A percentile compares a stretch with the other conserved stretches of the same genome.
phyloP scores from a whole-genome alignment of 306 rosid species.

The Cicer chorassanicum region DNA sequence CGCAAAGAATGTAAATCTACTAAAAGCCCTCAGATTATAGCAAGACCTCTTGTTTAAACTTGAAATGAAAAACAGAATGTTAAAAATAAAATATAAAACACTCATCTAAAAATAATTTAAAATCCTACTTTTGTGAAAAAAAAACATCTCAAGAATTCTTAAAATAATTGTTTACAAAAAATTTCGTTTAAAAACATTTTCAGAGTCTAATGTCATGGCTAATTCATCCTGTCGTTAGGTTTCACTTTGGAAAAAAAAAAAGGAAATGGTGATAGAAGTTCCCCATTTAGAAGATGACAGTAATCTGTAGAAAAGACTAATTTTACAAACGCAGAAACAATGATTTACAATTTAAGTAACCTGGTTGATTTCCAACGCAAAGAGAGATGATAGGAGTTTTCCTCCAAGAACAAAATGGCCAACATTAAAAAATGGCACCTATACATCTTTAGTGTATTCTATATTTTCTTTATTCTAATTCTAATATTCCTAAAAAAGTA shows the following conservation, averaged over 20 bases:
- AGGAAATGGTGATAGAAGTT: background rate
- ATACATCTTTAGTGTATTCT: slow-evolving; percentile 43
- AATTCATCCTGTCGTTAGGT: background rate
- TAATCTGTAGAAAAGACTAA: background rate
- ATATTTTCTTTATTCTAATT: slow-evolving; percentile 44
- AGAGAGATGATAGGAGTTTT: slow-evolving; percentile 34
- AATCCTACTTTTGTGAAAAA: too few relatives aligned
- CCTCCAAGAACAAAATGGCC: slow-evolving; percentile 39
- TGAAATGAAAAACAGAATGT: too few relatives aligned
- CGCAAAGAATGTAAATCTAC: too few relatives aligned
- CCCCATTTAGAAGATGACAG: background rate
- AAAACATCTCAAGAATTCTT: background rate
- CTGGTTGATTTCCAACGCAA: background rate
- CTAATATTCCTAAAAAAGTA: slow-evolving; percentile 29
- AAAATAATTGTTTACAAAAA: background rate
- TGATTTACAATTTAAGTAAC: slow-evolving; percentile 42
- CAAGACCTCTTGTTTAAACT: background rate
- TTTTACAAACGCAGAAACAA: slow-evolving; percentile 34
- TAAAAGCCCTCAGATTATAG: background rate
- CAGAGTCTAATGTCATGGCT: background rate
- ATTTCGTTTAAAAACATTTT: background rate
- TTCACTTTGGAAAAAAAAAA: background rate
- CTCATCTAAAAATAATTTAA: too few relatives aligned
- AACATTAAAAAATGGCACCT: slow-evolving; percentile 44
- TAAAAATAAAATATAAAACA: too few relatives aligned